phyloP scores from a whole-genome alignment of 2,329 filamentous ascomycete species.

The Penicillium sp. region DNA sequence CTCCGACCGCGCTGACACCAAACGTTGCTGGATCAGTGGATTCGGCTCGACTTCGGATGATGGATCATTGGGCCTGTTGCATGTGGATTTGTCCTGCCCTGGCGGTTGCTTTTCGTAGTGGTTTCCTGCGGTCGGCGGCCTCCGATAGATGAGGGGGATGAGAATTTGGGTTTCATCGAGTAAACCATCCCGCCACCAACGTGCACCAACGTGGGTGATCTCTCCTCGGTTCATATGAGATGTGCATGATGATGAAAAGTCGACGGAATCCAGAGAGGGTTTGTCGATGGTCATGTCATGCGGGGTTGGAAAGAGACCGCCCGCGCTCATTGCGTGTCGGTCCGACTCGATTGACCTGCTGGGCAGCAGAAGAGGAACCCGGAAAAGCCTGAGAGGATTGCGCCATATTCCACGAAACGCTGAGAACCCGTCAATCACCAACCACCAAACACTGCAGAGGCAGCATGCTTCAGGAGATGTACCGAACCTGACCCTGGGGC shows the following conservation, averaged over 20 bases:
- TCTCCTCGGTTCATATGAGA: neutral
- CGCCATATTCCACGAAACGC: neutral
- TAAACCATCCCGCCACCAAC: slow-evolving; percentile 8
- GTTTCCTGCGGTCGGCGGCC: slow-evolving; percentile 14
- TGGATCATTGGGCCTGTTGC: neutral
- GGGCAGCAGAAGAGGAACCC: neutral
- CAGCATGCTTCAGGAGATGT: neutral
- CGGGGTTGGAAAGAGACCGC: slow-evolving; percentile 5
- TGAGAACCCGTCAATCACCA: neutral
- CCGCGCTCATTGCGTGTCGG: neutral
- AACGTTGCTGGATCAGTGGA: neutral
- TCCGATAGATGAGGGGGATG: slow-evolving; percentile 16
- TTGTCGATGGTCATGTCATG: neutral
- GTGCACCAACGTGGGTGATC: neutral
- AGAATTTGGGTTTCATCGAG: slow-evolving; percentile 17
- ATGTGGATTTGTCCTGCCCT: neutral
- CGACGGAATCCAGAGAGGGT: neutral
- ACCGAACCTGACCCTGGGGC: neutral
- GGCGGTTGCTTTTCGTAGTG: neutral
- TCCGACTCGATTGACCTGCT: neutral
- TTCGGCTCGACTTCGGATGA: neutral
- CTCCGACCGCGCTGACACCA: slow-evolving; percentile 9
- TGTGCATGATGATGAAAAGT: neutral
- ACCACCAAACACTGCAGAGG: neutral
- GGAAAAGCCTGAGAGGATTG: neutral